Percentiles rank a stretch among this genome's conserved stretches.
Conservation (phyloP, 1,284 basidiomycete genomes). For the Leccinum variabile region DNA sequence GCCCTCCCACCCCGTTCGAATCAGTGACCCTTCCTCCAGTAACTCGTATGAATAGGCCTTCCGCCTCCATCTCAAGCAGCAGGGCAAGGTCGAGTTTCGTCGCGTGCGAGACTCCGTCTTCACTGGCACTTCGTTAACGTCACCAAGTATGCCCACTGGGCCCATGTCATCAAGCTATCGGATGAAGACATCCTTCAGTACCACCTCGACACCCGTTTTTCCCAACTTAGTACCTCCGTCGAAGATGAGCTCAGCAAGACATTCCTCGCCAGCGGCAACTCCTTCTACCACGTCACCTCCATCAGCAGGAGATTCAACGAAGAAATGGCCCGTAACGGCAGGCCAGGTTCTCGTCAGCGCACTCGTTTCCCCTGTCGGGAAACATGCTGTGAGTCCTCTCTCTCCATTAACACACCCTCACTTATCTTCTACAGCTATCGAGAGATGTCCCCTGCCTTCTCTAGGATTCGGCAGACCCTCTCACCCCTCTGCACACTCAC, state of each 20-base stretch:
- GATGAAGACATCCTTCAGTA: no score
- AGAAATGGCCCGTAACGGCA: constrained; percentile 58
- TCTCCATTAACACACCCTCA: not conserved
- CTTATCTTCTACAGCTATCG: no score
- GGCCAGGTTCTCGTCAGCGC: constrained; percentile 93
- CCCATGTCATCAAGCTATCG: no score
- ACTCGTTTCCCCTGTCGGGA: constrained; percentile 64
- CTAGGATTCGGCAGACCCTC: not conserved
- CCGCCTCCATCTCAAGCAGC: no score
- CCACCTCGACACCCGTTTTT: constrained; percentile 58
- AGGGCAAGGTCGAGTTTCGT: no score
- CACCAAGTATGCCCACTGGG: no score
- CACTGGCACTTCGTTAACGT: no score
- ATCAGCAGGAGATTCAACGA: constrained; percentile 56
- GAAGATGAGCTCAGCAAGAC: constrained; percentile 97
- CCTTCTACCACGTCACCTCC: constrained; percentile 43
- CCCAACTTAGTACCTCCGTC: constrained; percentile 86
- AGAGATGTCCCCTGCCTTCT: not conserved
- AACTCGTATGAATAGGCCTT: no score
- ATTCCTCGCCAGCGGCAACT: constrained; percentile 82
- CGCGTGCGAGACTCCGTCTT: no score
- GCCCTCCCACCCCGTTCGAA: no score
- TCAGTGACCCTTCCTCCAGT: no score
- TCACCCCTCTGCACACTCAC: no score
- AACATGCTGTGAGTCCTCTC: not conserved